Percentiles rank a stretch among this genome's conserved stretches.
These are phyloP conservation scores for Phytophthora pisi DNA, from an alignment of 352 stramenopile genomes.

Conservation along the genomic window DNA sequence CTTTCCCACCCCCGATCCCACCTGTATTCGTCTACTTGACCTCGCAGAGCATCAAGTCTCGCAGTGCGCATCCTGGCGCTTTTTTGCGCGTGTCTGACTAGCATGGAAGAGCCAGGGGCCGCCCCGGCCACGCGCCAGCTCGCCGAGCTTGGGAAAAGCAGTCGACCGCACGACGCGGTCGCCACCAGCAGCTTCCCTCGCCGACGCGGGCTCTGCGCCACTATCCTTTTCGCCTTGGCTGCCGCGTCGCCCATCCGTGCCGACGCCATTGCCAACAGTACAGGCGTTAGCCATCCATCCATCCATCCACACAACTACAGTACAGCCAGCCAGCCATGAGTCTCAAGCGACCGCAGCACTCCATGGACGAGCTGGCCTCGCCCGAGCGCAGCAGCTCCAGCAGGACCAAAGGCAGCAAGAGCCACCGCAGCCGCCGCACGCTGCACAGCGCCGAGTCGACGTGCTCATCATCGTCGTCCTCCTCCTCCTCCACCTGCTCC, in stretches of 20 bases:
- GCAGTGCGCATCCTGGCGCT: conserved; percentile 2
- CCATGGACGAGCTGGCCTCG: conserved; percentile 9
- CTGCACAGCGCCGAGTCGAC: conserved; percentile 19
- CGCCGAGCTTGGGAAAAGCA: conserved; percentile 8
- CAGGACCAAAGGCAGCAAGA: conserved; percentile 5
- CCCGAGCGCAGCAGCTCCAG: background rate
- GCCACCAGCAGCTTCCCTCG: conserved; percentile 1
- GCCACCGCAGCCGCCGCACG: conserved; percentile 16
- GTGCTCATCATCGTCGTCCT: conserved; percentile 5
- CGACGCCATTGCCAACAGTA: background rate
- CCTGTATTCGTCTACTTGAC: background rate
- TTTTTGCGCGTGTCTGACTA: conserved; percentile 5
- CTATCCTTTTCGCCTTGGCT: background rate
- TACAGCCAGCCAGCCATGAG: conserved; percentile 8
- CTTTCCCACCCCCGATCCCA: background rate
- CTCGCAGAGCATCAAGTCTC: background rate
- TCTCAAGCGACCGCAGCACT: conserved; percentile 31
- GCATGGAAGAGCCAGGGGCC: conserved; percentile 15
- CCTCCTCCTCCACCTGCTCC: conserved; percentile 12
- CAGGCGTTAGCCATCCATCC: background rate
- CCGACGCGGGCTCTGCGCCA: background rate
- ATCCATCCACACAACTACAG: no score
- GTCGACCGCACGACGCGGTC: background rate
- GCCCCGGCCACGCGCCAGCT: conserved; percentile 6
- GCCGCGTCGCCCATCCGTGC: background rate